Base-by-base conservation (phyloP, 768 basidiomycete genomes). In the Boletus reticuloceps region DNA sequence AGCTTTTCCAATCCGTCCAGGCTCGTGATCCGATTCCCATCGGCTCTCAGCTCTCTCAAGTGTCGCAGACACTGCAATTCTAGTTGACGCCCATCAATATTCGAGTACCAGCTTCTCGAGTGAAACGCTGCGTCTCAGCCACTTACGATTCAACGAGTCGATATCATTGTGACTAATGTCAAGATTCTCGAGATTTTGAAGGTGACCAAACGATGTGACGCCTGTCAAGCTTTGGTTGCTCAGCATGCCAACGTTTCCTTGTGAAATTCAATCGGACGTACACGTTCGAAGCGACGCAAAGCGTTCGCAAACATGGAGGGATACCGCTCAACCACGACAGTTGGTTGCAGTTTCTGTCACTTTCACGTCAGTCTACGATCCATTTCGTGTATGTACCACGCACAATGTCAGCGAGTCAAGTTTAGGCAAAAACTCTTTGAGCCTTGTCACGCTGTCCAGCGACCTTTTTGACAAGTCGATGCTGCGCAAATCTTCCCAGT, bases 91-190 rank as follows among this genome's bases (percentile, higher is more conserved):
- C 43, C 34, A 68, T 58, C 56, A 42, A 47, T n/a, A 6, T 43
- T 39, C 8, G 3, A 36, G 1, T 45, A 46, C 38, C 55, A 41
- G 16, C 39, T 25, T 44, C 13, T 36, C 14, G 4, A 36, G 53
- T 31, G 22, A 53, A 4, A 20, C 34, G 31, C 4, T 34, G 16
- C 20, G 13, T 45, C 14, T 48, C 32, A 49, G 41, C 41, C 38
- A 85, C 91, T 74, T 71, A 96, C 92, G 92, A 47, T 79, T 81
- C 53, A 98, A 76, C 9, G 91, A 91, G 57, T 96, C 93, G 50
- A 98, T 79, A 59, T 91, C 82, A 71, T 98, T 98, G 65, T 83
- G 71, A 69, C 92, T 94, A 58, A 99, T 85, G 74, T 99, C 94
- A 65, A 99, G 80, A 64, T 82, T 83, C 73, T 94, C 92, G 40